Percentiles rank a stretch among this genome's conserved stretches.
phyloP scores from a whole-genome alignment of 225 moss, liverwort and hornwort species.

The Straminergon stramineum region DNA sequence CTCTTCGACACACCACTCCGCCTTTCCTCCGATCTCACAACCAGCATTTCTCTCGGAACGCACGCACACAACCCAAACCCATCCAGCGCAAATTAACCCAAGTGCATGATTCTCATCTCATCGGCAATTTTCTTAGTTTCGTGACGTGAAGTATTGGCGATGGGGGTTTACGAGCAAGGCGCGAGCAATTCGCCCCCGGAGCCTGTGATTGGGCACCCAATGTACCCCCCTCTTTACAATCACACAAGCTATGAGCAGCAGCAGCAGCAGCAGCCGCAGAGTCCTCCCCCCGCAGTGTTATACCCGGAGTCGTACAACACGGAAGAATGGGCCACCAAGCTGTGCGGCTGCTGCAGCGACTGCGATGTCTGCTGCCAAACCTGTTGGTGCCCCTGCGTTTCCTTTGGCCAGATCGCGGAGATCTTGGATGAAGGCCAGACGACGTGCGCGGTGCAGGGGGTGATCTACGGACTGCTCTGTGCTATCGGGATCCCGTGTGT shows the following conservation, averaged over 20 bases:
- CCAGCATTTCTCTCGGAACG: not conserved
- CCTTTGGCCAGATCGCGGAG: slow-evolving; percentile 35
- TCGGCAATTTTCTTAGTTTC: not conserved
- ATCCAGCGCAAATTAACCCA: too few relatives aligned
- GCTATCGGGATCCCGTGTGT: slow-evolving; percentile 9
- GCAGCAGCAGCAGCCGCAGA: not conserved
- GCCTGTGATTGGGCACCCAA: slow-evolving; percentile 29
- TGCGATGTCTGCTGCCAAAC: slow-evolving; percentile 32
- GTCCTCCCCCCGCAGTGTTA: not conserved
- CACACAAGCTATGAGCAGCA: not conserved
- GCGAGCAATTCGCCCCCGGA: not conserved
- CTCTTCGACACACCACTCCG: not conserved
- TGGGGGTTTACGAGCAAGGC: slow-evolving; percentile 17
- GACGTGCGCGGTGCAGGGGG: not conserved
- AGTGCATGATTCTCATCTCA: not conserved
- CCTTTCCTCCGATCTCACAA: not conserved
- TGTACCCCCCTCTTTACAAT: slow-evolving; percentile 3
- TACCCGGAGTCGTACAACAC: not conserved
- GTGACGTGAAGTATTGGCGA: not conserved
- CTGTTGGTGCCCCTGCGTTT: slow-evolving; percentile 33
- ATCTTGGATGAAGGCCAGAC: slow-evolving; percentile 7
- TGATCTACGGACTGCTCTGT: not conserved
- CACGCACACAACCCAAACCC: not conserved
- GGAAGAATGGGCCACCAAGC: not conserved
- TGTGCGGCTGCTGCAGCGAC: slow-evolving; percentile 35